Evolutionary conservation across 805 yeast species (phyloP), one percentile per base, ranked within the genome.

Genomic region (Starmerella stigmatis): DNA sequence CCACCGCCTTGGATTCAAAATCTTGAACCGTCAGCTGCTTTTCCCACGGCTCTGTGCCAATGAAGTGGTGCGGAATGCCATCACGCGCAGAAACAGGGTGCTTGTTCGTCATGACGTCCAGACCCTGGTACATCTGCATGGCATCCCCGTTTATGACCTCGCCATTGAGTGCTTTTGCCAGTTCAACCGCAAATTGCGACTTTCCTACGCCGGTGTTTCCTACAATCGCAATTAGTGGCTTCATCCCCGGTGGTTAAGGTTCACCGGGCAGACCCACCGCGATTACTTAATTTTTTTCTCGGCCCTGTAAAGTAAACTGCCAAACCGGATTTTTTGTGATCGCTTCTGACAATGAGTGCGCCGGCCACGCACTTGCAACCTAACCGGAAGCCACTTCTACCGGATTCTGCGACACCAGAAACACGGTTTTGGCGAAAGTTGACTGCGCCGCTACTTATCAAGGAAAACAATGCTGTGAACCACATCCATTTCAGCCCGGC

Each of bases 131-230:
- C 70, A 92, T 82, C 63, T 92, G 98, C 96, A 92, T 88, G 1
- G 97, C 86, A 60, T 92, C 98, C 0, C 94, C 95, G 63, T 92
- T 92, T 51, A 92, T 82, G 51, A 92, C 71, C 59, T 92, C 97
- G 17, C 97, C 97, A 58, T 79, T 73, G 43, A 81, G 72, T 22
- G 71, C 71, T 53, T 74, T 70, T 10, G 96, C 96, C 17, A 92
- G 61, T 49, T 86, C 89, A 2, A 86, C 76, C 37, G 85, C 74
- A 48, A 83, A 73, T 71, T 77, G 52, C n/a, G 96, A 88, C 59
- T 89, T 89, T 0, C 98, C 98, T 11, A 86, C 96, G 0, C 97
- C 98, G 0, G 98, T 89, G 28, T 95, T 88, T 0, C 98, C 98
- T 3, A 83, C 81, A 15, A 84, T 74, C 13, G 85, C 76, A 22